Conservation (phyloP, 2,329 filamentous ascomycete genomes). For the Colletotrichum sp. region DNA sequence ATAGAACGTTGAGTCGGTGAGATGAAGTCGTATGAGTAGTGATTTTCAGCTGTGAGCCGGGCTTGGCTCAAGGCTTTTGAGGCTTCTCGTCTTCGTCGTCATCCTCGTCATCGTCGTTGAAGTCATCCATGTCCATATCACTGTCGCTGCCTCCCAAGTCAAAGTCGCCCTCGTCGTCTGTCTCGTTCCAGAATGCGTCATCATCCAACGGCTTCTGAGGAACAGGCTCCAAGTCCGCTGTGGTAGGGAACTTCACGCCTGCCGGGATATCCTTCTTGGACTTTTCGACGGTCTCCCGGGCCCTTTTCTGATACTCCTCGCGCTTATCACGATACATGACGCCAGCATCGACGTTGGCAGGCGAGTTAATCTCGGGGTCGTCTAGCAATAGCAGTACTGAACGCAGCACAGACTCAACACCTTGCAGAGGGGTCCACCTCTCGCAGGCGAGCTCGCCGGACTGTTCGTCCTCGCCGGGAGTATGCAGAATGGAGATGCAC, state of each 20-base stretch:
- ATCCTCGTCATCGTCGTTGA: slow-evolving; percentile 62
- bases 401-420: slow-evolving; percentile 92
- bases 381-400: slow-evolving; percentile 92
- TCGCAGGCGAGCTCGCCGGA: slow-evolving; percentile 90
- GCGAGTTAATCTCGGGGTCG: slow-evolving; percentile 90
- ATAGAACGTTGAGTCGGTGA: background rate
- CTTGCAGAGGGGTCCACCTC: slow-evolving; percentile 92
- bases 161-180: slow-evolving; percentile 79
- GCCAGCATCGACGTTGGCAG: slow-evolving; percentile 92
- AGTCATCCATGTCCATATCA: slow-evolving; percentile 67
- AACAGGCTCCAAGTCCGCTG: slow-evolving; percentile 63
- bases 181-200: slow-evolving; percentile 83
- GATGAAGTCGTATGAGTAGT: background rate
- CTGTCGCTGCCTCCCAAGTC: slow-evolving; percentile 69
- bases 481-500: slow-evolving; percentile 96
- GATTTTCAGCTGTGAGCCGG: background rate
- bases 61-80: background rate
- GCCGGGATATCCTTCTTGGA: slow-evolving; percentile 82
- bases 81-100: slow-evolving; percentile 55
- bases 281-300: slow-evolving; percentile 71
- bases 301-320: slow-evolving; percentile 71
- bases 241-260: slow-evolving; percentile 83
- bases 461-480: slow-evolving; percentile 89
- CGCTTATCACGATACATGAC: slow-evolving; percentile 82
- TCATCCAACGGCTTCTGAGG: slow-evolving; percentile 70